Percentiles rank a stretch among this genome's conserved stretches.
phyloP scores from a whole-genome alignment of 768 basidiomycete species.

The Calocybe indica region DNA sequence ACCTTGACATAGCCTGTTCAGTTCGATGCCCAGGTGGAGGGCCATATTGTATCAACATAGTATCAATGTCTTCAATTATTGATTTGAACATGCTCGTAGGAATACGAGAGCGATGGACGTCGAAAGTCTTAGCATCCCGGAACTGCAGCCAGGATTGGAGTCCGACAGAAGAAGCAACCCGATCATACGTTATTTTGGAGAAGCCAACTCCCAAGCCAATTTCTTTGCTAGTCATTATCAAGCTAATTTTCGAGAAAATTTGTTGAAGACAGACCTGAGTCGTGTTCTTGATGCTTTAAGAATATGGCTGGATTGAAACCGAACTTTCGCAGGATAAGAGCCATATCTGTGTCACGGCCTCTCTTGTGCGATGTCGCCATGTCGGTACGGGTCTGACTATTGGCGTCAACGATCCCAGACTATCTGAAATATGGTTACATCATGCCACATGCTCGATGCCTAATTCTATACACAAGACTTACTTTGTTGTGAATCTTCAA shows the following conservation, averaged over 20 bases:
- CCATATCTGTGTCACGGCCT: no score
- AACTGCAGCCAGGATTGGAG: conserved; percentile 8
- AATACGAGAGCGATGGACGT: conserved; percentile 17
- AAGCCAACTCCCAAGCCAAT: conserved; percentile 11
- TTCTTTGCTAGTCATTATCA: conserved; percentile 7
- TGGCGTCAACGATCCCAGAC: no score
- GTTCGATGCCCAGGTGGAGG: conserved; percentile 12
- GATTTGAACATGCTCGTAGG: conserved; percentile 14
- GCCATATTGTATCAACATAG: conserved; percentile 15
- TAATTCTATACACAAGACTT: no score
- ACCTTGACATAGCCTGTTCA: conserved; percentile 14
- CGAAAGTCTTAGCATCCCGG: conserved; percentile 12
- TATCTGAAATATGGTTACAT: no score
- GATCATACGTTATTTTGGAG: conserved; percentile 13
- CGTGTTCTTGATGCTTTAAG: no score
- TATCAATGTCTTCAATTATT: conserved; percentile 16
- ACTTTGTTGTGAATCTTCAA: no score
- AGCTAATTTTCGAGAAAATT: background rate
- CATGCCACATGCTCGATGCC: no score
- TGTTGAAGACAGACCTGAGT: conserved; percentile 1
- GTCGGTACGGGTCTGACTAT: no score
- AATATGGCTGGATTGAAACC: no score
- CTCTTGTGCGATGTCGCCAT: no score
- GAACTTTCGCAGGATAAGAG: no score
- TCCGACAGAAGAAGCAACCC: conserved; percentile 13